Conservation (phyloP, 2,329 filamentous ascomycete genomes). For the Colletotrichum zoysiae region DNA sequence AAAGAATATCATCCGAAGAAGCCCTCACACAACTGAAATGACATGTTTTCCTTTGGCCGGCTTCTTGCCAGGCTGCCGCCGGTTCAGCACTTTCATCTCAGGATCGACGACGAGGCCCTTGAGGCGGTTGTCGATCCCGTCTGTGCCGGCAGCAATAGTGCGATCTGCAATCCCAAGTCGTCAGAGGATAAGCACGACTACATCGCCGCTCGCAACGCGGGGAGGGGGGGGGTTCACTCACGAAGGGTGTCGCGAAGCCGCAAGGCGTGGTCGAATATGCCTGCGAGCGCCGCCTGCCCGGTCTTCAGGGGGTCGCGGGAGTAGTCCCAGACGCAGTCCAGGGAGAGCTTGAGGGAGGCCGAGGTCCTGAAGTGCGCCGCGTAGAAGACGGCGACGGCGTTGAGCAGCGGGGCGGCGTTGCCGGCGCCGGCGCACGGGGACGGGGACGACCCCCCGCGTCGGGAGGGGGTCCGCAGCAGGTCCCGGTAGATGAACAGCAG, state of each 20-base stretch:
- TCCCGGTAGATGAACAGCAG: slow-evolving; percentile 63
- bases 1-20: no score
- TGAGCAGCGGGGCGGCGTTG: slow-evolving; percentile 34
- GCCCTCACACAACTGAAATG: not conserved
- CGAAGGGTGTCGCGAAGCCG: slow-evolving; percentile 51
- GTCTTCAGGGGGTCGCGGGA: slow-evolving; percentile 2
- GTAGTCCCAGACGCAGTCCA: not conserved
- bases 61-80: slow-evolving; percentile 22
- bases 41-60: not conserved
- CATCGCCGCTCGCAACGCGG: not conserved
- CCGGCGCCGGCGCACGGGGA: no score
- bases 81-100: slow-evolving; percentile 33
- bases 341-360: slow-evolving; percentile 37
- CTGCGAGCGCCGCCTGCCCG: slow-evolving; percentile 4
- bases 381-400: slow-evolving; percentile 45
- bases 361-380: slow-evolving; percentile 43
- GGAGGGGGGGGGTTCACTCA: slow-evolving; percentile 44
- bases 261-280: slow-evolving; percentile 31
- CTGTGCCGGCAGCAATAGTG: slow-evolving; percentile 2
- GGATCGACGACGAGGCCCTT: slow-evolving; percentile 36
- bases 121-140: slow-evolving; percentile 25
- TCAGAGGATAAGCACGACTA: not conserved
- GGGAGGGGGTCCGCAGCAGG: slow-evolving; percentile 47
- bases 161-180: slow-evolving; percentile 7
- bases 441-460: no score